A percentile compares a stretch with the other conserved stretches of the same genome.
These are phyloP conservation scores for Curvularia verruculosa DNA, from an alignment of 2,329 filamentous ascomycete genomes.

Conservation along the genomic window DNA sequence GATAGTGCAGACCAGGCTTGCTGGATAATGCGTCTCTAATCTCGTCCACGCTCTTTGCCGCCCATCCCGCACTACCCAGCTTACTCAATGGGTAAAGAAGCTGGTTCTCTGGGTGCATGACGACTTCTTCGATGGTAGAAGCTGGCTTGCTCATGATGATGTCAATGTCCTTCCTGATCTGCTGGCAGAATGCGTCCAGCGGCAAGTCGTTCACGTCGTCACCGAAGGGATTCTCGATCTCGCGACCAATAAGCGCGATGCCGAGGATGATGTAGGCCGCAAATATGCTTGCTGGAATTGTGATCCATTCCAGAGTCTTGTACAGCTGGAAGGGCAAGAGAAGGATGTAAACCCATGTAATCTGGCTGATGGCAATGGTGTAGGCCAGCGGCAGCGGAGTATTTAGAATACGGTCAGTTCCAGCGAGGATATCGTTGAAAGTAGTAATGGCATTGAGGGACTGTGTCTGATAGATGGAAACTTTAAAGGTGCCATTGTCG, in stretches of 20 bases:
- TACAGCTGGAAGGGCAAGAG: slow-evolving; percentile 81
- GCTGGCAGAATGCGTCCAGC: slow-evolving; percentile 73
- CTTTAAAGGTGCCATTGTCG: slow-evolving; percentile 59
- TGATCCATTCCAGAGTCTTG: slow-evolving; percentile 67
- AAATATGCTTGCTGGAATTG: slow-evolving; percentile 74
- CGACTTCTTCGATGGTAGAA: not conserved
- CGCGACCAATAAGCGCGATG: slow-evolving; percentile 74
- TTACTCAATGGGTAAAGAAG: slow-evolving; percentile 61
- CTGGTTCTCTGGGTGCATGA: slow-evolving; percentile 57
- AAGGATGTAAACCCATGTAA: slow-evolving; percentile 82
- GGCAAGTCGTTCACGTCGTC: slow-evolving; percentile 76
- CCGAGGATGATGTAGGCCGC: slow-evolving; percentile 84
- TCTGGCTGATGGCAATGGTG: slow-evolving; percentile 81
- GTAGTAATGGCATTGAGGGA: slow-evolving; percentile 65
- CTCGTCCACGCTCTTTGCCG: slow-evolving; percentile 6
- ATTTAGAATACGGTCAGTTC: slow-evolving; percentile 77
- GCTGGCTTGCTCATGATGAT: slow-evolving; percentile 65
- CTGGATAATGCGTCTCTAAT: not conserved
- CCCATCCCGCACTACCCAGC: slow-evolving; percentile 45
- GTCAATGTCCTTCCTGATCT: slow-evolving; percentile 75
- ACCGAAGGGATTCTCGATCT: slow-evolving; percentile 87
- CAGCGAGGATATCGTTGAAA: slow-evolving; percentile 73
- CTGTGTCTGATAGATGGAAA: slow-evolving; percentile 63
- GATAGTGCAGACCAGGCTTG: not conserved
- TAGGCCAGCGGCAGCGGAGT: slow-evolving; percentile 86